These are phyloP conservation scores for Russula sp. DNA, from an alignment of 768 basidiomycete genomes.

Conservation along the genomic window DNA sequence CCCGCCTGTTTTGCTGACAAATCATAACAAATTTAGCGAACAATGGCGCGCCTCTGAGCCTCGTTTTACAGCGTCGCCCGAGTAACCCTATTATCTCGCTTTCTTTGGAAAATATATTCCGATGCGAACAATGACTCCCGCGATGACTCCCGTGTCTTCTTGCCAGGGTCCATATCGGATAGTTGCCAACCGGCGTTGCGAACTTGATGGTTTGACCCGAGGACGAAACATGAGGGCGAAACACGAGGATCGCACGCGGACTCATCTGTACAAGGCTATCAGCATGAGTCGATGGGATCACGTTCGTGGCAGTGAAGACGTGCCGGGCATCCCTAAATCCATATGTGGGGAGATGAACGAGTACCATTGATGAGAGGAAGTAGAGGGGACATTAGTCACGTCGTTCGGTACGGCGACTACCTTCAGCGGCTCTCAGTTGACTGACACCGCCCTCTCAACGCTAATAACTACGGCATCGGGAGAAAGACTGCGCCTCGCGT, in stretches of 20 bases:
- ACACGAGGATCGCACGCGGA: constrained; percentile 23
- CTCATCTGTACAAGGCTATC: constrained; percentile 2
- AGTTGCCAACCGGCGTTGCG: neutral
- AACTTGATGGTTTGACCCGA: constrained; percentile 3
- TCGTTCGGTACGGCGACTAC: constrained; percentile 18
- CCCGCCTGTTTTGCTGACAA: constrained; percentile 27
- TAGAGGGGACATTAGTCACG: constrained; percentile 16
- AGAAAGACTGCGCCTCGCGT: constrained; percentile 8
- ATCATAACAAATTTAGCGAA: constrained; percentile 26
- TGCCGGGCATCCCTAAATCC: constrained; percentile 5
- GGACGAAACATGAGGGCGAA: constrained; percentile 13
- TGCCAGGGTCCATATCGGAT: neutral
- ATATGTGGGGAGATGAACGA: neutral
- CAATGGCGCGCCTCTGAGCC: constrained; percentile 26
- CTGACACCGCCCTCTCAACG: neutral
- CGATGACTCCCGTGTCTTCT: constrained; percentile 4
- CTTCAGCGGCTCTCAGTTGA: neutral
- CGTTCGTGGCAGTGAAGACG: constrained; percentile 13
- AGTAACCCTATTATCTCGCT: constrained; percentile 20
- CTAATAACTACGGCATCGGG: neutral
- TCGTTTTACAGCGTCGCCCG: constrained; percentile 30
- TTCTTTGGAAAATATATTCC: neutral
- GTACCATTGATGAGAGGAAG: constrained; percentile 19
- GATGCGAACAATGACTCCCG: constrained; percentile 16
- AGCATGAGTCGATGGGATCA: constrained; percentile 9